phyloP scores from a whole-genome alignment of 768 basidiomycete genomes.

The Russula emetica region DNA sequence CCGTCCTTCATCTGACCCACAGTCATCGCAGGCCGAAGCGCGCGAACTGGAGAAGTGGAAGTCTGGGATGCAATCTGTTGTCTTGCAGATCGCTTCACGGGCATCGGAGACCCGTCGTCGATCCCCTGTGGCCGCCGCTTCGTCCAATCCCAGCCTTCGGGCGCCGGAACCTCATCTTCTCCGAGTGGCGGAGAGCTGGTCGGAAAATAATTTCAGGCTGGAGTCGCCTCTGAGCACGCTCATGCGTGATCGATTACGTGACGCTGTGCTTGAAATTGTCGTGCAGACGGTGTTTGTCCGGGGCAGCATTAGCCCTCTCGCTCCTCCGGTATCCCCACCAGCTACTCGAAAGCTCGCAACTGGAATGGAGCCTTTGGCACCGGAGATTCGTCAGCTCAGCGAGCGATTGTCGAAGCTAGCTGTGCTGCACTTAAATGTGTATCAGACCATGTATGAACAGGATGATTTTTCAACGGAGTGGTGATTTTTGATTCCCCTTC shows the following conservation, averaged over 20 bases:
- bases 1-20: slow-evolving; percentile 18
- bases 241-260: slow-evolving; percentile 58
- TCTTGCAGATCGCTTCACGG: slow-evolving; percentile 71
- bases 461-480: slow-evolving; percentile 43
- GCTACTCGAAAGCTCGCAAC: slow-evolving; percentile 21
- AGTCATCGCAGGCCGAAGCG: slow-evolving; percentile 29
- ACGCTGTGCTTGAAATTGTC: slow-evolving; percentile 59
- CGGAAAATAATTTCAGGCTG: slow-evolving; percentile 58
- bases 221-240: slow-evolving; percentile 56
- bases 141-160: slow-evolving; percentile 8
- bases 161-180: slow-evolving; percentile 44
- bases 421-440: slow-evolving; percentile 69
- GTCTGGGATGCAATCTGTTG: slow-evolving; percentile 37
- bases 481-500: slow-evolving; percentile 18
- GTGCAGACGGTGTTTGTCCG: slow-evolving; percentile 46
- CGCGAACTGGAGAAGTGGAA: slow-evolving; percentile 50
- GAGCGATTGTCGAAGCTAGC: slow-evolving; percentile 71
- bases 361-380: slow-evolving; percentile 68
- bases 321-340: slow-evolving; percentile 25
- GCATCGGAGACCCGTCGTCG: slow-evolving; percentile 46
- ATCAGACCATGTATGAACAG: slow-evolving; percentile 71
- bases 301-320: slow-evolving; percentile 32
- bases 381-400: slow-evolving; percentile 64
- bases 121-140: not conserved
- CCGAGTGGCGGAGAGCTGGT: slow-evolving; percentile 65